Conservation (phyloP, 164 flowering plant species). For the Magnolia officinalis region DNA sequence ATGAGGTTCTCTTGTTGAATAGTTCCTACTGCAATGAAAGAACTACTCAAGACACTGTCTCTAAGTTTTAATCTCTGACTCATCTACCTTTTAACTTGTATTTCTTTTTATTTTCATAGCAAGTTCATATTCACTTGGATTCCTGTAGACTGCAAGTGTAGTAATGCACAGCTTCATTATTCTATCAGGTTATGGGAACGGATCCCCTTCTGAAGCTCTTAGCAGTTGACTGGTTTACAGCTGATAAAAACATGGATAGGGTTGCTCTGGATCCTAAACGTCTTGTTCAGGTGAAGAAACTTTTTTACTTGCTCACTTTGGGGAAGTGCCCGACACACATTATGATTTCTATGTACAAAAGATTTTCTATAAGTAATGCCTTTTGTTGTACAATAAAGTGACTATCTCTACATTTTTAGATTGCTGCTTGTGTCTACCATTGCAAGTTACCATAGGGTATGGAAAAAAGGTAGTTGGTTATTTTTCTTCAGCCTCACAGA, state of each 20-base stretch:
- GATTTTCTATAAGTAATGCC: not conserved
- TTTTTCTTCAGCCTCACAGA: not conserved
- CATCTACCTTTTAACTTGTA: not conserved
- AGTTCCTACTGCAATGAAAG: not conserved
- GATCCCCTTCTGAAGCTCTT: constrained; percentile 90
- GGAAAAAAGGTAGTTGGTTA: not conserved
- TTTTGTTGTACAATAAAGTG: not conserved
- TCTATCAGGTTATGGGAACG: constrained; percentile 69
- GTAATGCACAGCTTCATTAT: not conserved
- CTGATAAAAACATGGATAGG: constrained; percentile 43
- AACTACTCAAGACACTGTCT: not conserved
- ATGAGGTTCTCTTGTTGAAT: not conserved
- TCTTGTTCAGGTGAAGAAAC: constrained; percentile 72
- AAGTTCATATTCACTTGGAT: not conserved
- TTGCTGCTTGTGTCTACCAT: not conserved
- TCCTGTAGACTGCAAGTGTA: not conserved
- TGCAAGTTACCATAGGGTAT: not conserved
- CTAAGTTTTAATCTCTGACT: not conserved
- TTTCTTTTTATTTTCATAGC: not conserved
- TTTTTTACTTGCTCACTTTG: not conserved
- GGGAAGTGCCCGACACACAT: not conserved
- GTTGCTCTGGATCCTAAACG: constrained; percentile 68
- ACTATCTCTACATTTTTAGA: not conserved
- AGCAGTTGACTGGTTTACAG: constrained; percentile 92
- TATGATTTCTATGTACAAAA: not conserved